A percentile compares a stretch with the other conserved stretches of the same genome.
phyloP scores from a whole-genome alignment of 1,284 basidiomycete genomes.

The Xerocomus nothofagi region DNA sequence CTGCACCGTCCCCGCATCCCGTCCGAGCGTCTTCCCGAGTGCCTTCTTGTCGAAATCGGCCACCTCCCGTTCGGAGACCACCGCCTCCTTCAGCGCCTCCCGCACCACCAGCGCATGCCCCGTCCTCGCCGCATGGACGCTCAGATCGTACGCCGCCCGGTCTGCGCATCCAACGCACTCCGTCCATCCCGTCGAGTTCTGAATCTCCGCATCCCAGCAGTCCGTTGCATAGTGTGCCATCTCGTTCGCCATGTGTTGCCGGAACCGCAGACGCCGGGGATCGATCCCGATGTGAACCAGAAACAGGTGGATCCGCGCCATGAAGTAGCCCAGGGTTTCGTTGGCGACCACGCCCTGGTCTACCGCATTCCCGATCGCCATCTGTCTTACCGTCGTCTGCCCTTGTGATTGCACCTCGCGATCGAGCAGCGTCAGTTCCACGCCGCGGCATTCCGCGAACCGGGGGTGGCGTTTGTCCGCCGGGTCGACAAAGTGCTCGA shows the following conservation, averaged over 20 bases:
- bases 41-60: constrained; percentile 86
- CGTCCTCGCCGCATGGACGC: constrained; percentile 62
- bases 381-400: constrained; percentile 61
- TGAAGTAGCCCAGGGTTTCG: constrained; percentile 96
- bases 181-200: constrained; percentile 95
- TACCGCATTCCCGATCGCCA: constrained; percentile 91
- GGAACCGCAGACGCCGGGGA: constrained; percentile 83
- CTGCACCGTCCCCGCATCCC: constrained; percentile 76
- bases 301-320: constrained; percentile 92
- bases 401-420: constrained; percentile 83
- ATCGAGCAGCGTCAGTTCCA: constrained; percentile 79
- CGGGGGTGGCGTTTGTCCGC: constrained; percentile 86
- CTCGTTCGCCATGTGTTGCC: constrained; percentile 96
- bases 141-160: constrained; percentile 91
- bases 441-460: constrained; percentile 81
- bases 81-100: constrained; percentile 82
- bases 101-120: constrained; percentile 79
- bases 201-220: constrained; percentile 99
- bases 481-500: constrained; percentile 98
- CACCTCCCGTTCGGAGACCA: constrained; percentile 71
- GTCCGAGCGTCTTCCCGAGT: constrained; percentile 89
- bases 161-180: constrained; percentile 99
- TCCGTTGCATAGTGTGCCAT: constrained; percentile 99
- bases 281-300: constrained; percentile 92
- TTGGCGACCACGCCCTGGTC: constrained; percentile 88